phyloP scores from a whole-genome alignment of 306 rosid genomes.

The Boehmeria nivea region DNA sequence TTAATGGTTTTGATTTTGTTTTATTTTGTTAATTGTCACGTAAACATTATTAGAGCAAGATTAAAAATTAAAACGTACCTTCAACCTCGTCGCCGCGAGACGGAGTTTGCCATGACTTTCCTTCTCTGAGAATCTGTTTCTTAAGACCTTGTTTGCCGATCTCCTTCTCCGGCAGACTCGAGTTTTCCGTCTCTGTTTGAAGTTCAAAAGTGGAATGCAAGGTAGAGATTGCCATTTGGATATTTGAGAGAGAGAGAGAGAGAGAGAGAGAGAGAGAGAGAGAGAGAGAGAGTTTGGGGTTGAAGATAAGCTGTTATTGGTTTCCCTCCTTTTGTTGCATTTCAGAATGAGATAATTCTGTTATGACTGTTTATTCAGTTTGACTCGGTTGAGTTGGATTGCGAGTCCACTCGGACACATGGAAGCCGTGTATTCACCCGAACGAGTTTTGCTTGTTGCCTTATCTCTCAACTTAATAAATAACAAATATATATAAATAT shows the following conservation, averaged over 20 bases:
- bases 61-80: slow-evolving; percentile 35
- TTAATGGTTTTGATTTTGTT: too few relatives aligned
- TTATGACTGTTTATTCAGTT: not conserved
- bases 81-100: slow-evolving; percentile 52
- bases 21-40: too few relatives aligned
- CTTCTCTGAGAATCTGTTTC: slow-evolving; percentile 41
- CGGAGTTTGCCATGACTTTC: slow-evolving; percentile 62
- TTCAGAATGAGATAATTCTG: slow-evolving; percentile 25
- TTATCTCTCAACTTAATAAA: too few relatives aligned
- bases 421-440: too few relatives aligned
- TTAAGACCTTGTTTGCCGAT: slow-evolving; percentile 58
- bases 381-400: too few relatives aligned
- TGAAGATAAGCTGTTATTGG: slow-evolving; percentile 60
- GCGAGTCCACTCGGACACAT: too few relatives aligned
- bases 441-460: too few relatives aligned
- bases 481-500: too few relatives aligned
- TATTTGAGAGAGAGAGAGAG: not conserved
- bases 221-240: slow-evolving; percentile 37
- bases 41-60: too few relatives aligned
- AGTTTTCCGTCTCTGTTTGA: slow-evolving; percentile 17
- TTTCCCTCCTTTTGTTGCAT: slow-evolving; percentile 44
- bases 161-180: slow-evolving; percentile 10
- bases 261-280: slow-evolving; percentile 19
- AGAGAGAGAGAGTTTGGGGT: slow-evolving; percentile 7
- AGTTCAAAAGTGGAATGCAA: slow-evolving; percentile 16